These are phyloP conservation scores for Sordariomycetes sp. DNA, from an alignment of 2,329 filamentous ascomycete genomes.

Conservation along the genomic window DNA sequence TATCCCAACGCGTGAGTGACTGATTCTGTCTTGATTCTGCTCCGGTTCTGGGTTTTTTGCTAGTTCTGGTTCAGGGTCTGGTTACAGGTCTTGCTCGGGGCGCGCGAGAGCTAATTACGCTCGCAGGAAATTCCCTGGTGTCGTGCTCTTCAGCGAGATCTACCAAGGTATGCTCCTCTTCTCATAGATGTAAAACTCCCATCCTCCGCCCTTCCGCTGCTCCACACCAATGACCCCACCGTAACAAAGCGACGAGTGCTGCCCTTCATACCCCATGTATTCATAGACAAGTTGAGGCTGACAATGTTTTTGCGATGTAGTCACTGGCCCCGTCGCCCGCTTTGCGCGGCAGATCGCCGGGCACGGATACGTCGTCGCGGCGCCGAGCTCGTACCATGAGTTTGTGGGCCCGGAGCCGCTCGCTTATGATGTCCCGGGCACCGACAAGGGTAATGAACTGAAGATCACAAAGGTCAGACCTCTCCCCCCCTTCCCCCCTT, in stretches of 20 bases:
- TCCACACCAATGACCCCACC: background rate
- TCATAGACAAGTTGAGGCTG: too few species aligned
- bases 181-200: background rate
- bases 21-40: too few species aligned
- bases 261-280: too few species aligned
- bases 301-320: conserved; percentile 35
- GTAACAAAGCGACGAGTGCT: background rate
- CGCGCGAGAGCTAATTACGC: conserved; percentile 26
- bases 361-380: conserved; percentile 86
- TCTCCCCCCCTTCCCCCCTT: too few species aligned
- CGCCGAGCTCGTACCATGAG: conserved; percentile 85
- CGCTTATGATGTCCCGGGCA: conserved; percentile 77
- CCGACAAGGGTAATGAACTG: conserved; percentile 74
- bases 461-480: conserved; percentile 60
- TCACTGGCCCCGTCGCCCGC: conserved; percentile 78
- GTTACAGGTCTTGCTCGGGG: conserved; percentile 4
- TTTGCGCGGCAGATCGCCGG: conserved; percentile 87
- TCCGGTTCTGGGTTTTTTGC: background rate
- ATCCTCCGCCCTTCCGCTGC: background rate
- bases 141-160: conserved; percentile 85
- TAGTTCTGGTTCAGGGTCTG: background rate
- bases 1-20: conserved; percentile 66
- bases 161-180: conserved; percentile 63
- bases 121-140: conserved; percentile 55
- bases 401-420: conserved; percentile 77